Conservation (phyloP, 2,329 filamentous ascomycete genomes). For the Claviceps humidiphila region DNA sequence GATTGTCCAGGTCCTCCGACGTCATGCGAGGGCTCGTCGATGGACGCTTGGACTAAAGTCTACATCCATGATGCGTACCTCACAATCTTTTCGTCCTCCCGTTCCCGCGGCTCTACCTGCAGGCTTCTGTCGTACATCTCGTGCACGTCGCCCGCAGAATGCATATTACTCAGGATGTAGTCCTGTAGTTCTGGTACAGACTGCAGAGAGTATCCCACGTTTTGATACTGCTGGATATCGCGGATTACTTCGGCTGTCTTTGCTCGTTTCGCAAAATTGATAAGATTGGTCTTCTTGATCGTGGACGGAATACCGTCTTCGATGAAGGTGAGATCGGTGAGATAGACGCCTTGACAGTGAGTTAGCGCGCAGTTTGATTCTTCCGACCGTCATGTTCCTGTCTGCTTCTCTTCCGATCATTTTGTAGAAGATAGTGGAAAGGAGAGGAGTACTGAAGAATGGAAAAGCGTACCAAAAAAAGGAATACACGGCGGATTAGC, state of each 20-base stretch:
- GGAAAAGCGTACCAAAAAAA: conserved; percentile 64
- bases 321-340: conserved; percentile 96
- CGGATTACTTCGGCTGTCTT: conserved; percentile 98
- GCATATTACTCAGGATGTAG: conserved; percentile 94
- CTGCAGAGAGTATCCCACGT: conserved; percentile 86
- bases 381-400: too few species aligned
- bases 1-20: background rate
- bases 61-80: conserved; percentile 50
- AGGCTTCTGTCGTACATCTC: conserved; percentile 99
- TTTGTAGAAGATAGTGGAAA: too few species aligned
- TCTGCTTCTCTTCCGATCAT: too few species aligned
- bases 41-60: conserved; percentile 6
- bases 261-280: conserved; percentile 96
- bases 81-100: conserved; percentile 98
- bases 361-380: background rate
- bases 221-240: conserved; percentile 97
- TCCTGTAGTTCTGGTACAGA: conserved; percentile 86
- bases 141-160: conserved; percentile 87
- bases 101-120: conserved; percentile 82
- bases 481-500: conserved; percentile 96
- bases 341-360: conserved; percentile 55
- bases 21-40: background rate
- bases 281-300: conserved; percentile 90
- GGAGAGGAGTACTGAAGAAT: too few species aligned
- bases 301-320: conserved; percentile 95